Evolutionary conservation across 2,329 filamentous ascomycete genomes (phyloP).

Genomic region (Trichoderma afroharzianum): DNA sequence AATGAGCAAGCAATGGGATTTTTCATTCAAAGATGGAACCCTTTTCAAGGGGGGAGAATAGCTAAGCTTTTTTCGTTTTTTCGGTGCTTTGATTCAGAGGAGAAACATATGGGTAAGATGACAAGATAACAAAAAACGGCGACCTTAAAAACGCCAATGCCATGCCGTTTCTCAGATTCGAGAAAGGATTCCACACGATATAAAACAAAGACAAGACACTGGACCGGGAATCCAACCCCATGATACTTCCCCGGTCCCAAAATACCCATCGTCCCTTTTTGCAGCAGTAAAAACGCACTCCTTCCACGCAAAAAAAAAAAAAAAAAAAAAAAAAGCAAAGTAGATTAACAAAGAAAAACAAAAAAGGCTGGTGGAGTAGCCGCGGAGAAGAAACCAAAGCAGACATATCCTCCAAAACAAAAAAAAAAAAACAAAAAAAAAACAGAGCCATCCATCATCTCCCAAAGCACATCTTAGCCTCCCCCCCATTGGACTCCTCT

Average conservation of each 20-base stretch:
- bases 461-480: background rate
- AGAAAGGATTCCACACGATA: conserved; percentile 18
- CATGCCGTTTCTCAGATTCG: conserved; percentile 16
- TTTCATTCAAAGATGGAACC: background rate
- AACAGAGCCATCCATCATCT: background rate
- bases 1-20: background rate
- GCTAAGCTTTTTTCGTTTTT: background rate
- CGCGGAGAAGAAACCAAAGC: background rate
- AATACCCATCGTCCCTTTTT: background rate
- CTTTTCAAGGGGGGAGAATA: background rate
- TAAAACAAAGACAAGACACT: background rate
- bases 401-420: background rate
- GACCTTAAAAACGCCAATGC: conserved; percentile 7
- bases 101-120: background rate
- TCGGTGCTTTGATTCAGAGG: background rate
- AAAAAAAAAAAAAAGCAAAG: background rate
- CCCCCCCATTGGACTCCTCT: background rate
- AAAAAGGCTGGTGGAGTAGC: conserved; percentile 3
- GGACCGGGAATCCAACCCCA: background rate
- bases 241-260: background rate
- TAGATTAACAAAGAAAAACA: background rate
- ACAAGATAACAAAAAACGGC: conserved; percentile 14
- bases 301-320: background rate
- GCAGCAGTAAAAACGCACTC: background rate
- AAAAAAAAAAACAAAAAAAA: no score